Evolutionary conservation across 1,139 yeast species (phyloP), one percentile per base, ranked within the genome.

Genomic region (Fermentozyma sake): DNA sequence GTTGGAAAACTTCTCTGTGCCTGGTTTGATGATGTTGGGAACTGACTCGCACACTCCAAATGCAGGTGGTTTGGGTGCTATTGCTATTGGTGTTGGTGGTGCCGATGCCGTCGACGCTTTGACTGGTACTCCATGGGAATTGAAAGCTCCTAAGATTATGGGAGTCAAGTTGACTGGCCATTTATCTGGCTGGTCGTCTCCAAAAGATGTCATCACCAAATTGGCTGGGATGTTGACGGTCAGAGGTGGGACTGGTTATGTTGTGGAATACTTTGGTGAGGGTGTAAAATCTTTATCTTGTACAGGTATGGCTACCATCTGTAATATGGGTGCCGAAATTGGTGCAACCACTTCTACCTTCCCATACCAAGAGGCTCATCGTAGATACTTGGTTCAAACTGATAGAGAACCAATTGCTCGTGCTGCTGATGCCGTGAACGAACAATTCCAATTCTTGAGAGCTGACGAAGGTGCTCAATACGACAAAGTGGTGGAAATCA

Each of bases 301-400:
- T 63, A 91, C 98, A 12, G 98, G 98, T 64, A 91, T 91, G 98
- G 98, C 95, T 29, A 91, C 98, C 33, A 89, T 91, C 49, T 89
- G 97, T 72, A 91, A 91, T 61, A 91, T 91, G 98, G 98, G 98
- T 52, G 98, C 98, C 31, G 98, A 91, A 62, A 85, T 91, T 37
- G 98, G 98, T 54, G 97, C 97, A 19, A 91, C 98, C 18, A 91
- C 98, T 21, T 87, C 96, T 7, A 74, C 89, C 30, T 91, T 91
- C 85, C 98, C 98, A 32, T 87, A 79, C 74, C 91, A 85, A 52
- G 81, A 79, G 31, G 86, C 95, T 22, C 95, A 85, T 66, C 72
- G 69, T 45, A 70, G 87, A 38, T 91, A 89, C 59, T 72, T 91
- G 51, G 50, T 68, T 25, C 83, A 94, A 30, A 91, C 98, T 13